A percentile compares a stretch with the other conserved stretches of the same genome.
Evolutionary conservation across 495 filamentous ascomycete species (phyloP).

Genomic region (Lophiotrema nucula): DNA sequence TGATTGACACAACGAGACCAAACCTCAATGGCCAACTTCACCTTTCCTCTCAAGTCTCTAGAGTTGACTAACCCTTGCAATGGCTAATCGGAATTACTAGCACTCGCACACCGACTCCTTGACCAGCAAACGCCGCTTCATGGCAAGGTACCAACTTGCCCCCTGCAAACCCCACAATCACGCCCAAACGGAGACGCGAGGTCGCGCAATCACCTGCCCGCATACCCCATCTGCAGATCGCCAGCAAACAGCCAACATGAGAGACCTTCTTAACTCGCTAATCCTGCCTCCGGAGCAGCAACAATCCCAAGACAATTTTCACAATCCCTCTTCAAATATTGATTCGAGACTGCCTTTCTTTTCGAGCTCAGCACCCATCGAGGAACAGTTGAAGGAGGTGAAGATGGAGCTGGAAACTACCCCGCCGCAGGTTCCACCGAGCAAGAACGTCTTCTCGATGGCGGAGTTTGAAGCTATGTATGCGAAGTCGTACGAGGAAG

Average conservation of each 20-base stretch:
- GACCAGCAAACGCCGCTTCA: not conserved
- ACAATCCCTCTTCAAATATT: not conserved
- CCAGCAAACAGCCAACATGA: not conserved
- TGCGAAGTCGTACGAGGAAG: not conserved
- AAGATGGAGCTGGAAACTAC: not conserved
- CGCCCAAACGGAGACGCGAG: not conserved
- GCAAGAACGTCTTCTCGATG: not conserved
- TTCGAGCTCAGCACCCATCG: not conserved
- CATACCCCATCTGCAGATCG: not conserved
- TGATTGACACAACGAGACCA: too few species aligned
- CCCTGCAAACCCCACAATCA: not conserved
- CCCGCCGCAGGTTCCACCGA: not conserved
- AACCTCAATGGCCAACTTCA: too few species aligned
- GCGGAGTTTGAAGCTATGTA: not conserved
- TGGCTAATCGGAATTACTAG: too few species aligned
- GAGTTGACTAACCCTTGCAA: too few species aligned
- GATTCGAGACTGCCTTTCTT: not conserved
- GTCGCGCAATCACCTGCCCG: constrained; percentile 13
- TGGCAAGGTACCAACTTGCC: not conserved
- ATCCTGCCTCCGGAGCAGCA: not conserved
- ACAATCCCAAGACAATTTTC: not conserved
- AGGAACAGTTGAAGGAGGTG: not conserved
- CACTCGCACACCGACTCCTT: too few species aligned
- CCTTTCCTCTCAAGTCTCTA: too few species aligned
- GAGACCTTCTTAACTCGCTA: not conserved